Percentiles rank a stretch among this genome's conserved stretches.
Conservation (phyloP, 179 eudicot genomes). For the Silene noctiflora region DNA sequence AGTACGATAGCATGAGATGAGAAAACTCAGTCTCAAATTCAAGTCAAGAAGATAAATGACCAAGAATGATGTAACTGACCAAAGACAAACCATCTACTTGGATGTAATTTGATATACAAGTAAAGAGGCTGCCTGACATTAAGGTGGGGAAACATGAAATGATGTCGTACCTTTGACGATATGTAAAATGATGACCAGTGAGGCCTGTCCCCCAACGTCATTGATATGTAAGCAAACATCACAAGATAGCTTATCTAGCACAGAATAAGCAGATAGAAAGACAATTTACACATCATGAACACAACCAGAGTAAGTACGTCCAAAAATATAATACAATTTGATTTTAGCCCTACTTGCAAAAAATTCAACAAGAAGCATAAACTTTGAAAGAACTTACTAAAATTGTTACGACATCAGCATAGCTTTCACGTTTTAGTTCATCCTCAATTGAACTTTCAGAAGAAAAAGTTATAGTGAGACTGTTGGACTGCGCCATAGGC, state of each 20-base stretch:
- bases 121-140: neutral
- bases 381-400: constrained; percentile 40
- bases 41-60: neutral
- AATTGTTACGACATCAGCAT: constrained; percentile 91
- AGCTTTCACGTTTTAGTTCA: constrained; percentile 93
- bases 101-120: constrained; percentile 3
- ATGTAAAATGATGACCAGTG: constrained; percentile 61
- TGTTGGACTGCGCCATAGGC: constrained; percentile 74
- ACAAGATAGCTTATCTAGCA: constrained; percentile 97
- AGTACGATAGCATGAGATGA: neutral
- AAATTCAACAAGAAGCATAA: neutral
- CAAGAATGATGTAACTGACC: neutral
- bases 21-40: neutral
- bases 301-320: constrained; percentile 3
- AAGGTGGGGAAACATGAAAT: neutral
- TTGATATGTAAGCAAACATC: constrained; percentile 97
- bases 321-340: neutral
- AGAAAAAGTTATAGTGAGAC: constrained; percentile 75
- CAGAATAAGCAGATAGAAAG: constrained; percentile 18
- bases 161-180: constrained; percentile 73
- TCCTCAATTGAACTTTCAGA: constrained; percentile 97
- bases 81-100: neutral
- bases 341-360: neutral
- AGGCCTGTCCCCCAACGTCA: constrained; percentile 81
- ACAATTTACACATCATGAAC: constrained; percentile 1